Evolutionary conservation across 2,329 filamentous ascomycete species (phyloP).

Genomic region (Hortaea werneckii): DNA sequence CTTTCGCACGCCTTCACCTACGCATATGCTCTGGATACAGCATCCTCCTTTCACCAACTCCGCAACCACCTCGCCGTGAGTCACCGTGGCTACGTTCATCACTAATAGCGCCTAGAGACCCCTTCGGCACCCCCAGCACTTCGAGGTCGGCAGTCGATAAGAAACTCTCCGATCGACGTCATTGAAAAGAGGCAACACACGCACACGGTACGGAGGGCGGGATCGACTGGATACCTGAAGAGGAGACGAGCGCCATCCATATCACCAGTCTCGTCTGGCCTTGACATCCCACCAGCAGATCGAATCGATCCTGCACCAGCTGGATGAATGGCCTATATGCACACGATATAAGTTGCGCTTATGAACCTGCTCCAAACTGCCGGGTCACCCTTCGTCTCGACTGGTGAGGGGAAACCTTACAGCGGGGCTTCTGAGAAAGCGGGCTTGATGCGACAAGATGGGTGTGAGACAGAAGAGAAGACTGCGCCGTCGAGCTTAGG

Average conservation of each 20-base stretch:
- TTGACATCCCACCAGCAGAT: not conserved
- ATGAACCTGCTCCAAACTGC: constrained; percentile 4
- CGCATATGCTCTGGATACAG: not conserved
- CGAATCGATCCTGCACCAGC: not conserved
- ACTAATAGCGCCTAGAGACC: no score
- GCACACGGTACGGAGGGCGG: not conserved
- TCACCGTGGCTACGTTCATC: no score
- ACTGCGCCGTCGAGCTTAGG: constrained; percentile 29
- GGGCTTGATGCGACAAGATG: constrained; percentile 35
- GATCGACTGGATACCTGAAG: not conserved
- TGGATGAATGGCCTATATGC: constrained; percentile 3
- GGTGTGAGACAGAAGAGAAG: constrained; percentile 22
- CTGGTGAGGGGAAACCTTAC: constrained; percentile 1
- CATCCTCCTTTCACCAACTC: not conserved
- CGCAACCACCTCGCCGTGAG: not conserved
- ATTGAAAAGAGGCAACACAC: not conserved
- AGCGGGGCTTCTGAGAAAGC: constrained; percentile 1
- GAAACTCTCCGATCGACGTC: not conserved
- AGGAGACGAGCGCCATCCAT: not conserved
- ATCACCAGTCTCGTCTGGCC: not conserved
- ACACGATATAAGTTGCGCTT: not conserved
- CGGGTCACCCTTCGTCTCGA: not conserved
- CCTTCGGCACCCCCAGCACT: no score
- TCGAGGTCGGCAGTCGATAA: not conserved
- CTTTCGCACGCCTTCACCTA: not conserved